Base-by-base conservation (phyloP, 2,329 filamentous ascomycete species). In the Fusarium globosum region DNA sequence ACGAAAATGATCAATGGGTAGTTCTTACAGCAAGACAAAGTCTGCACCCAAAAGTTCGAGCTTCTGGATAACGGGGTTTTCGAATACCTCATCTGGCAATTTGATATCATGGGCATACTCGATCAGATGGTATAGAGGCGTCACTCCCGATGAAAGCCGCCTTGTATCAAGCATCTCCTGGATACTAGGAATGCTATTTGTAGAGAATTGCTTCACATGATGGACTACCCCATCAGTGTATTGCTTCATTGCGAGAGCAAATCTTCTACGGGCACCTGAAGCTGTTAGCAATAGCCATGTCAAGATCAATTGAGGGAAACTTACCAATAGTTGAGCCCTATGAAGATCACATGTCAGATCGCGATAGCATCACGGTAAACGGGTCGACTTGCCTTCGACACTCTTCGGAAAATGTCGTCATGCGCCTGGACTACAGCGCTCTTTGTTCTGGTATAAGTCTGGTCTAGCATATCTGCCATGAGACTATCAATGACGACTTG, bases 161-260 rank as follows among this genome's bases (percentile, higher is more conserved):
- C 66, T 51, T 0, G 43, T 69, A 2, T 38, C 30, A 1, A 69
- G 57, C 66, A 69, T 69, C 4, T 69, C 66, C 6, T 69, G 28
- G 1, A 69, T 35, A 20, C 66, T 64, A 0, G 66, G 66, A 10
- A 69, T 38, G 0, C 43, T 69, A 2, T 51, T 69, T 1, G 49
- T 38, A 20, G 66, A 68, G 2, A 69, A 69, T 5, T 69, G 39
- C 7, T 69, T 64, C 1, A 69, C 66, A 11, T 69, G 66, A 30
- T 69, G 65, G 4, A 69, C 67, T 4, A 69, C 66, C 2, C 66
- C 66, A 4, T 69, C 66, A 14, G 66, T 64, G 28, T 69, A 69
- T 8, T 69, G 48, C 26, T 51, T 56, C 66, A 69, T 69, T 4
- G 66, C 18, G 1, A 64, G 39, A 28, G 66, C 65, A 14, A 69